These are phyloP conservation scores for Protomyces gravidus DNA, from an alignment of 1,139 yeast genomes.

Conservation along the genomic window DNA sequence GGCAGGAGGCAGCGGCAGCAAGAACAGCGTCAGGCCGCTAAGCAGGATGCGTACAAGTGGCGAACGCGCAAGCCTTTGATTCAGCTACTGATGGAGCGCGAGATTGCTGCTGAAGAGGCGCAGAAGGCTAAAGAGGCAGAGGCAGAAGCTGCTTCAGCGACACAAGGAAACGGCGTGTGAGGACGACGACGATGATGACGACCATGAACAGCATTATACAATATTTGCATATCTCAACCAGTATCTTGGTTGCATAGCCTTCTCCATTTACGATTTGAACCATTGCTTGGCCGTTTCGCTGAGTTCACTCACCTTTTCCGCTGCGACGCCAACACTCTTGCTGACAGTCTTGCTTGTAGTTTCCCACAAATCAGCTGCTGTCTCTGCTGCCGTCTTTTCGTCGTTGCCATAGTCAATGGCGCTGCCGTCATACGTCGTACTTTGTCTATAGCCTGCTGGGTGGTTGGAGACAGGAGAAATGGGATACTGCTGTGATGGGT, in stretches of 20 bases:
- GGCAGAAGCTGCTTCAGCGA: neutral
- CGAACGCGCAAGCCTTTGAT: conserved; percentile 16
- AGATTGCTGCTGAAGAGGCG: conserved; percentile 6
- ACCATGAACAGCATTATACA: too few species aligned
- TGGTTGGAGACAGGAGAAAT: neutral
- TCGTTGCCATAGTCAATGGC: conserved; percentile 13
- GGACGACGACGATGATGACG: too few species aligned
- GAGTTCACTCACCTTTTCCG: neutral
- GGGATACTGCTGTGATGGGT: neutral
- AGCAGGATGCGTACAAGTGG: conserved; percentile 17
- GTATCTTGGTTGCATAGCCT: too few species aligned
- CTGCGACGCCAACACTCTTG: neutral
- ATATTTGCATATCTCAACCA: too few species aligned
- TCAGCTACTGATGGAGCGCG: conserved; percentile 21
- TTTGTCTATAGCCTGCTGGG: conserved; percentile 17
- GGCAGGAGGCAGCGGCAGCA: neutral
- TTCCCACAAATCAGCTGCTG: neutral
- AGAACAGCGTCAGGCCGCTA: neutral
- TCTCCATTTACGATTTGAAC: neutral
- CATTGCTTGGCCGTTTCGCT: conserved; percentile 1
- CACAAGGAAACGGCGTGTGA: too few species aligned
- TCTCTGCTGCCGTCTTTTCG: neutral
- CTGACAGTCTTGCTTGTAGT: neutral
- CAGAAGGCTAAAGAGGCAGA: neutral
- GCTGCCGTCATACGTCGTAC: conserved; percentile 18